Conservation (phyloP, 2,329 filamentous ascomycete species). For the Hansfordia pulvinata region DNA sequence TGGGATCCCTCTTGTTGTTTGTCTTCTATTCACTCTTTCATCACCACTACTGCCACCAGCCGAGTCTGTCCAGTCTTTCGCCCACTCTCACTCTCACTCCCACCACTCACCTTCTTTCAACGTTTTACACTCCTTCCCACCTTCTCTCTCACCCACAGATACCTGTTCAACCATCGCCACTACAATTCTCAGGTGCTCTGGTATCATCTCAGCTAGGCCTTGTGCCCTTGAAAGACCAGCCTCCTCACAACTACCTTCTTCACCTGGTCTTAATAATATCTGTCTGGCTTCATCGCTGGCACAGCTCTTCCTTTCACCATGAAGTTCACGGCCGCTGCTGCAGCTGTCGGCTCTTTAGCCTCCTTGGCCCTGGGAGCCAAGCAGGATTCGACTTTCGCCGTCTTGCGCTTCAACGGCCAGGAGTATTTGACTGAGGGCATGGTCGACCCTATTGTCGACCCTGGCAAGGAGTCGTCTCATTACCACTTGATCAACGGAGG, state of each 20-base stretch:
- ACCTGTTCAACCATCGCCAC: background rate
- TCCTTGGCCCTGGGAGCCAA: conserved; percentile 26
- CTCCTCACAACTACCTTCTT: background rate
- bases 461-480: conserved; percentile 44
- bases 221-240: background rate
- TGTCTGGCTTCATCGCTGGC: too few relatives aligned
- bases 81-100: background rate
- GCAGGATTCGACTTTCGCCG: conserved; percentile 43
- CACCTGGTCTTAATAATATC: too few relatives aligned
- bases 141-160: conserved; percentile 2
- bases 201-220: conserved; percentile 12
- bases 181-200: conserved; percentile 19
- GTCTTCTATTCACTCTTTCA: too few relatives aligned
- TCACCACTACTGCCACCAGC: conserved; percentile 1
- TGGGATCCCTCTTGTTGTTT: too few relatives aligned
- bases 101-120: conserved; percentile 10
- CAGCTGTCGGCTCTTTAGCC: conserved; percentile 20
- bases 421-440: conserved; percentile 46
- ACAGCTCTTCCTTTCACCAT: conserved; percentile 17
- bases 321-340: conserved; percentile 18
- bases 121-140: conserved; percentile 4
- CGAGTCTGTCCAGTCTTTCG: conserved; percentile 1
- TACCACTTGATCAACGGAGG: conserved; percentile 61
- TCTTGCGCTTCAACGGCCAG: conserved; percentile 57
- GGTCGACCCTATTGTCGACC: conserved; percentile 54